Percentiles rank a stretch among this genome's conserved stretches.
Evolutionary conservation across 2,329 filamentous ascomycete species (phyloP).

Genomic region (Claviceps sp.): DNA sequence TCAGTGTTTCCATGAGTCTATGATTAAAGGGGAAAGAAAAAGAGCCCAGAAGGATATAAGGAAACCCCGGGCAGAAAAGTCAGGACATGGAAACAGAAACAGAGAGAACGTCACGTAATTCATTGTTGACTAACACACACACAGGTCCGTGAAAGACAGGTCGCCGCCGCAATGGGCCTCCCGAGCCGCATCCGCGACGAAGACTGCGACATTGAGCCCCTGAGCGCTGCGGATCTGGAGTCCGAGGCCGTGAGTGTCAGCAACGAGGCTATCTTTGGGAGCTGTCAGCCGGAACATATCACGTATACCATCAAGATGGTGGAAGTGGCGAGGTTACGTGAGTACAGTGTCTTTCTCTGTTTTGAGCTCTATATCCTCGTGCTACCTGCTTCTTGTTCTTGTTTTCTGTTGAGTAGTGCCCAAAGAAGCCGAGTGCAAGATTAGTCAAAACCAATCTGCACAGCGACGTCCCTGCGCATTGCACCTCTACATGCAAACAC

Average conservation of each 20-base stretch:
- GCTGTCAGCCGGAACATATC: constrained; percentile 19
- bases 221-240: constrained; percentile 18
- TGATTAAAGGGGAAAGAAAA: no score
- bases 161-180: constrained; percentile 22
- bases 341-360: constrained; percentile 1
- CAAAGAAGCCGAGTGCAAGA: no score
- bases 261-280: constrained; percentile 14
- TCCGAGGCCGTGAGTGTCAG: constrained; percentile 13
- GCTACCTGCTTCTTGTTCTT: no score
- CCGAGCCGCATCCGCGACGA: constrained; percentile 25
- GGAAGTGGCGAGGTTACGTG: constrained; percentile 21
- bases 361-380: background rate
- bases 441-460: no score
- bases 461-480: no score
- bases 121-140: background rate
- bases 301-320: constrained; percentile 25
- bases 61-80: background rate
- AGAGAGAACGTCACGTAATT: background rate
- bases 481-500: no score
- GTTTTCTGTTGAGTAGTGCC: no score
- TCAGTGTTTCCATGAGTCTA: background rate
- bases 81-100: background rate
- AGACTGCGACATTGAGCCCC: constrained; percentile 24
- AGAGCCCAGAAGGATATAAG: background rate
- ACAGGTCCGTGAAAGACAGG: constrained; percentile 24